Conservation (phyloP, 495 filamentous ascomycete species). For the Aspergillus carlsbadensis region DNA sequence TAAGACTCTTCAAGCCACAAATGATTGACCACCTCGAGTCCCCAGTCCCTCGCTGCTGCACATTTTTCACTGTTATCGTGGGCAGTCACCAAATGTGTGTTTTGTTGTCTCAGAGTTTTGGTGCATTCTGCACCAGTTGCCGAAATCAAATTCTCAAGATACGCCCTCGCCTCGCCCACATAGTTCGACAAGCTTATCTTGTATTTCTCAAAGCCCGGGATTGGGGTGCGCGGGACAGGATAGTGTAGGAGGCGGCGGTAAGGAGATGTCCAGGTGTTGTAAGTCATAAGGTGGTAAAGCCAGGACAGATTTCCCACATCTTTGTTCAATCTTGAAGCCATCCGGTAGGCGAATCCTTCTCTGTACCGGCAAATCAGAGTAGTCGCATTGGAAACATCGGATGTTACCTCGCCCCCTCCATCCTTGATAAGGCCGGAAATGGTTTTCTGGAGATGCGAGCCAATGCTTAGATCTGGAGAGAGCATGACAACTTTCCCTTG, state of each 20-base stretch:
- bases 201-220: slow-evolving; percentile 75
- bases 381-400: slow-evolving; percentile 66
- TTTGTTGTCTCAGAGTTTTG: slow-evolving; percentile 87
- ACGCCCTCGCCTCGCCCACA: slow-evolving; percentile 87
- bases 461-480: slow-evolving; percentile 67
- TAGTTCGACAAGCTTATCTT: slow-evolving; percentile 93
- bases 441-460: slow-evolving; percentile 59
- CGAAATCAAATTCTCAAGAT: slow-evolving; percentile 86
- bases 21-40: slow-evolving; percentile 85
- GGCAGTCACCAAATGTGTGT: slow-evolving; percentile 93
- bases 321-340: slow-evolving; percentile 70
- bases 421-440: slow-evolving; percentile 66
- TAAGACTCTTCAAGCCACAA: slow-evolving; percentile 98
- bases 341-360: slow-evolving; percentile 73
- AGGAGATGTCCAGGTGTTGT: slow-evolving; percentile 84
- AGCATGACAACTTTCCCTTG: slow-evolving; percentile 56
- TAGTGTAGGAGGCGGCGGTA: slow-evolving; percentile 83
- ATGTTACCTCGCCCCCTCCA: slow-evolving; percentile 67
- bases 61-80: slow-evolving; percentile 87
- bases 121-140: slow-evolving; percentile 85
- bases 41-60: slow-evolving; percentile 87
- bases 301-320: slow-evolving; percentile 90
- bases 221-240: slow-evolving; percentile 68
- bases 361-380: slow-evolving; percentile 86
- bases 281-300: slow-evolving; percentile 87